Evolutionary conservation across 257 asterid genomes (phyloP).

Genomic region (Nicotiana knightiana): DNA sequence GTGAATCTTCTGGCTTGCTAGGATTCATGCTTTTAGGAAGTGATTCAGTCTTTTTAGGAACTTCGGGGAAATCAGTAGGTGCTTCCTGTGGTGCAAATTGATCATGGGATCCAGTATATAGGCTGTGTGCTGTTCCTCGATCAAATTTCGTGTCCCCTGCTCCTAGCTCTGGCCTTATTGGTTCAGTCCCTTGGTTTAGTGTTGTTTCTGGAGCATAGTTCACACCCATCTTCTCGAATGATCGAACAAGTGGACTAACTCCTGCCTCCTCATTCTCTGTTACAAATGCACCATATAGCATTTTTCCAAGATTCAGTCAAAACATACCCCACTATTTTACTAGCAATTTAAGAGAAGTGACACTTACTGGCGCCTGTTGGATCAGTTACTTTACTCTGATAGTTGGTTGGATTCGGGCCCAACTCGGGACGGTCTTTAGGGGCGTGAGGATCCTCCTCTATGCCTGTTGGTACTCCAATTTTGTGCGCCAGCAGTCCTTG

Average conservation of each 20-base stretch:
- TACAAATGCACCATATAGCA: not conserved
- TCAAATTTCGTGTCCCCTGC: not conserved
- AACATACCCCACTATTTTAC: not conserved
- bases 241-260: constrained; percentile 32
- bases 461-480: constrained; percentile 15
- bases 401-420: constrained; percentile 24
- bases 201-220: constrained; percentile 11
- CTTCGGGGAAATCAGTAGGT: not conserved
- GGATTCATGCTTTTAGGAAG: constrained; percentile 23
- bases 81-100: constrained; percentile 39
- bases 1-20: constrained; percentile 25
- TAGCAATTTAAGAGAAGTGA: not conserved
- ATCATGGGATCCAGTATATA: constrained; percentile 44
- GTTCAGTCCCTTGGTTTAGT: not conserved
- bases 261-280: constrained; percentile 48
- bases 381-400: constrained; percentile 51
- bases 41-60: constrained; percentile 11
- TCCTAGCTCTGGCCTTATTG: not conserved
- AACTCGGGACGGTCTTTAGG: constrained; percentile 3
- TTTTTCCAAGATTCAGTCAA: not conserved
- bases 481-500: constrained; percentile 7
- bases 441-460: constrained; percentile 43
- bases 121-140: not conserved
- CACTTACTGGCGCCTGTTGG: constrained; percentile 44
- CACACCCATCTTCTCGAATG: constrained; percentile 28